phyloP scores from a whole-genome alignment of 495 filamentous ascomycete genomes.

The Penicillium silybi region DNA sequence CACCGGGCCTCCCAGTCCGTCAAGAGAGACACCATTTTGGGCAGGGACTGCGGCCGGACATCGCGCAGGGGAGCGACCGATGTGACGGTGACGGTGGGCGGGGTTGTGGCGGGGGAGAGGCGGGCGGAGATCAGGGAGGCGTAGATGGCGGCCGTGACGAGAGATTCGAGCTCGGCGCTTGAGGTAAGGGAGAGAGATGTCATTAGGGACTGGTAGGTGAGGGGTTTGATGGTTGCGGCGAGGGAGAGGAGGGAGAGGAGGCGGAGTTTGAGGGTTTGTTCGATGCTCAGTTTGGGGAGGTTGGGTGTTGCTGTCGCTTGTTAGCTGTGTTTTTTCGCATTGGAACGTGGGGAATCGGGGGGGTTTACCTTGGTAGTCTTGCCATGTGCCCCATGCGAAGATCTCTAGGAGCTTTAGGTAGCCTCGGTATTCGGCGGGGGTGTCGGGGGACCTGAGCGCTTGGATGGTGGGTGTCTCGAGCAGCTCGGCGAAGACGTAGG shows the following conservation, averaged over 20 bases:
- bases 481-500: conserved; percentile 93
- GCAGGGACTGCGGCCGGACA: conserved; percentile 64
- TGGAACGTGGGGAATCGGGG: not conserved
- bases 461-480: conserved; percentile 80
- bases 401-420: conserved; percentile 79
- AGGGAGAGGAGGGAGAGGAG: conserved; percentile 85
- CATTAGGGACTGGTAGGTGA: conserved; percentile 71
- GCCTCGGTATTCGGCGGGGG: conserved; percentile 43
- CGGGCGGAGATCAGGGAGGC: conserved; percentile 73
- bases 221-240: conserved; percentile 54
- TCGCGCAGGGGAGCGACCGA: conserved; percentile 83
- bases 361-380: conserved; percentile 60
- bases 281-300: conserved; percentile 67
- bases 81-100: conserved; percentile 68
- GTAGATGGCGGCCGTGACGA: conserved; percentile 88
- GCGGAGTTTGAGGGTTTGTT: conserved; percentile 81
- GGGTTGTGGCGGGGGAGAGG: conserved; percentile 65
- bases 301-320: conserved; percentile 40
- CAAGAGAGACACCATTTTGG: conserved; percentile 61
- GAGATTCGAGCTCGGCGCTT: conserved; percentile 75
- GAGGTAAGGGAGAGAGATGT: conserved; percentile 60
- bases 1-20: conserved; percentile 74
- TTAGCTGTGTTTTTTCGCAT: not conserved
- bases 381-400: conserved; percentile 90
- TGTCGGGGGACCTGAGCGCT: conserved; percentile 51